A percentile compares a stretch with the other conserved stretches of the same genome.
phyloP scores from a whole-genome alignment of 2,329 filamentous ascomycete species.

The Botrytis paeoniae region DNA sequence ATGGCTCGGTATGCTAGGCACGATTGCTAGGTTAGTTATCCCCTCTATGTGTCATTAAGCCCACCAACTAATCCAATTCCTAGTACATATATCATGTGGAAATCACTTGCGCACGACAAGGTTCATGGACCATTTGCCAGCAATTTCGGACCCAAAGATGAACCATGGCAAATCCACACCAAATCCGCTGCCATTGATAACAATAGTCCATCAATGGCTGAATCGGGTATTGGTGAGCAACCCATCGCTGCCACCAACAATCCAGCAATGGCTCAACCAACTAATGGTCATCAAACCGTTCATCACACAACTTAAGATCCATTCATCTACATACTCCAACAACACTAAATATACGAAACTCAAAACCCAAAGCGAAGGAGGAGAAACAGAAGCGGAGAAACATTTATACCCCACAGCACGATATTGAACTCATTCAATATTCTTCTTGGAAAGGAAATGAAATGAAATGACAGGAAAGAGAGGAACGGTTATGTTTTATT shows the following conservation, averaged over 20 bases:
- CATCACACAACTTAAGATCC: neutral
- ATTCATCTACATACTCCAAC: neutral
- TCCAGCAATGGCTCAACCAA: neutral
- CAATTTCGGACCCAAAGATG: constrained; percentile 14
- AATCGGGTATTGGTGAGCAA: neutral
- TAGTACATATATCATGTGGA: constrained; percentile 40
- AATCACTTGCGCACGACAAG: constrained; percentile 39
- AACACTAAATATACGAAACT: neutral
- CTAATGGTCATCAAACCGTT: neutral
- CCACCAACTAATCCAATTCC: neutral
- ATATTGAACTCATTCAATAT: neutral
- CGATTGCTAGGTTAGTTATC: constrained; percentile 44
- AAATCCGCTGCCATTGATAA: neutral
- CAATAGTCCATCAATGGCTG: neutral
- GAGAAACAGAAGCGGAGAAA: neutral
- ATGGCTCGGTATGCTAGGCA: constrained; percentile 51
- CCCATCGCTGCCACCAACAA: neutral
- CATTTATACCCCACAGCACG: neutral
- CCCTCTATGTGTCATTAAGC: neutral
- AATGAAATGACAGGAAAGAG: neutral
- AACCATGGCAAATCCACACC: neutral
- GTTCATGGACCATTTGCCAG: constrained; percentile 30
- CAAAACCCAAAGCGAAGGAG: neutral
- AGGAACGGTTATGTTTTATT: neutral
- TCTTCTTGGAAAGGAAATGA: neutral